Evolutionary conservation across 2,329 filamentous ascomycete species (phyloP).

Genomic region (Aspergillus sojae): DNA sequence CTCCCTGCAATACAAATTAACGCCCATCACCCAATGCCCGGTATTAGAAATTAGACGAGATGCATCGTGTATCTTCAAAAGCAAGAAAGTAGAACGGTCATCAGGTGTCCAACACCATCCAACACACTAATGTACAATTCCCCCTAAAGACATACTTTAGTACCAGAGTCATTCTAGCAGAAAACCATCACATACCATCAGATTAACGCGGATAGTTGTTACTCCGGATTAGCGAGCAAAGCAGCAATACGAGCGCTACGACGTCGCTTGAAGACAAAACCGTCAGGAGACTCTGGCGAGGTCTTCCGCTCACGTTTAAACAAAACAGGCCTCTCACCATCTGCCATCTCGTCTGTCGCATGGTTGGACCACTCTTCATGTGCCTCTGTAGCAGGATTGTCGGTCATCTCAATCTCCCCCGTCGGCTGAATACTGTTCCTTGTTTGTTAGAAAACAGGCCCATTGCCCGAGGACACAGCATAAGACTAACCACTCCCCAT

Average conservation of each 20-base stretch:
- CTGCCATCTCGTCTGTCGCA: neutral
- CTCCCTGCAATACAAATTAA: neutral
- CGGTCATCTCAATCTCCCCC: neutral
- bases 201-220: neutral
- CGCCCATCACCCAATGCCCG: neutral
- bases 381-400: neutral
- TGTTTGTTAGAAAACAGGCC: neutral
- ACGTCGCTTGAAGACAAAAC: constrained; percentile 3
- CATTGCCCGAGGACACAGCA: neutral
- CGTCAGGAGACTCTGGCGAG: neutral
- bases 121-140: neutral
- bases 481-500: constrained; percentile 3
- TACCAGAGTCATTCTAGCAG: neutral
- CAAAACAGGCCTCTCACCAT: neutral
- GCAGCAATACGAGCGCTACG: constrained; percentile 11
- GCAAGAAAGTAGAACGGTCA: neutral
- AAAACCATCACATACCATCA: neutral
- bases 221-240: neutral
- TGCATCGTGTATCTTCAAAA: neutral
- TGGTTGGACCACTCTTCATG: neutral
- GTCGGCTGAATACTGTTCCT: neutral
- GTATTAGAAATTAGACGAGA: neutral
- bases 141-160: neutral
- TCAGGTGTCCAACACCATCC: neutral
- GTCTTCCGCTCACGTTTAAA: constrained; percentile 1